Evolutionary conservation across 176 grass and related monocot genomes (phyloP), one percentile per base, ranked within the genome.

Genomic region (Hordeum marinum): DNA sequence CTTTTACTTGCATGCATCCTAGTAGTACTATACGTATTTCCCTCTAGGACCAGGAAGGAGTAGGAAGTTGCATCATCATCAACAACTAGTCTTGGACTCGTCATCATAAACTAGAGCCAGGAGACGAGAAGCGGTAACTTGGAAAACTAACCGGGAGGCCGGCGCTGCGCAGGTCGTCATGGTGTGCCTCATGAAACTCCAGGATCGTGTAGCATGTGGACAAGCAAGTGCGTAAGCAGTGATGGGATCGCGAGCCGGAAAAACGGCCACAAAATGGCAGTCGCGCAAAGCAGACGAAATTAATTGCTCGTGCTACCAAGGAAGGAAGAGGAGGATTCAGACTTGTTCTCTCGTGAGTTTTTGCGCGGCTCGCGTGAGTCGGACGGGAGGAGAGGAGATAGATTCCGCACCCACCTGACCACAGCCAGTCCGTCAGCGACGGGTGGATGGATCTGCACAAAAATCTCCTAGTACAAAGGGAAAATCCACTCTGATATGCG

Each of bases 141-240:
- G 5, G 69, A 72, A 72, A 72, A 26, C 69, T 48, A 48, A 46
- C 25, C 7, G 7, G 40, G 9, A 21, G 29, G 48, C 5, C 5
- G 48, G 48, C 5, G 73, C 74, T 4, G 12, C 74, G 10, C 10
- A 8, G 3, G 8, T 79, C 77, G 58, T 63, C 77, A 63, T 7
- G 36, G 11, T 20, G 23, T 63, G 29, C 59, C 9, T 64, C 24
- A 41, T 17, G 24, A 43, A 45, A 80, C 24, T 29, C 24, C 37
- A 79, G 25, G 8, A 39, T 65, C 65, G 35, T 76, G 25, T 43
- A 20, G 67, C 67, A 77, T 74, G 34, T 45, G 17, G 81, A 74
- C 76, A 60, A 45, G 14, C 13, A 20, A 68, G 50, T 87, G 77
- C 89, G 85, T 90, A 68, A 90, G 85, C 89, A 63, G 75, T 87